Evolutionary conservation across 2,329 filamentous ascomycete species (phyloP).

Genomic region (Trichoderma sp.): DNA sequence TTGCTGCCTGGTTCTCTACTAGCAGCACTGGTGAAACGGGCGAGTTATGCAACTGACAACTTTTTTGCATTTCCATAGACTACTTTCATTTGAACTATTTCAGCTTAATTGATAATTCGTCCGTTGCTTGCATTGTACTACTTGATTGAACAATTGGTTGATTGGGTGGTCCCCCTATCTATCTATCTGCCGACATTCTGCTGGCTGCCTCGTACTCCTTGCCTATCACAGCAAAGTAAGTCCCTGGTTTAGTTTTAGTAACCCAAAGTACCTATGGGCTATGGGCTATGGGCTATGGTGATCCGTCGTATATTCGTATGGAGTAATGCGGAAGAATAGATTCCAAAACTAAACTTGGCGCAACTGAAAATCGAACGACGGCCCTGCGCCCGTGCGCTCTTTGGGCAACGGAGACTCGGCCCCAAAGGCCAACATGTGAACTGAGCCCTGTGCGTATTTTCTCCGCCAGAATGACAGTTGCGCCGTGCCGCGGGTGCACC

Average conservation of each 20-base stretch:
- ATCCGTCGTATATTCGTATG: neutral
- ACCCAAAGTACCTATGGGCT: no score
- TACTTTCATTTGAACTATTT: neutral
- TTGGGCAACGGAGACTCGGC: neutral
- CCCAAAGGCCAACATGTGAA: neutral
- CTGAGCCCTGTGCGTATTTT: neutral
- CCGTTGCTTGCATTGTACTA: neutral
- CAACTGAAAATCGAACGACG: neutral
- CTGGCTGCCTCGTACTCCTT: neutral
- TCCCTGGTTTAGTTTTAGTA: neutral
- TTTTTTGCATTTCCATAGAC: neutral
- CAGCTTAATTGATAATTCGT: neutral
- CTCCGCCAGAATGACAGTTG: neutral
- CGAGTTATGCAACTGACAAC: conserved; percentile 2
- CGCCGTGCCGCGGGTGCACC: neutral
- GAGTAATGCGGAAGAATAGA: neutral
- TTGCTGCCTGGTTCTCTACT: neutral
- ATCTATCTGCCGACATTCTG: neutral
- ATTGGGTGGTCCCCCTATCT: neutral
- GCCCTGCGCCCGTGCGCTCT: neutral
- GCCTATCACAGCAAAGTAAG: neutral
- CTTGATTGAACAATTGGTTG: neutral
- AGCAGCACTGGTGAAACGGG: neutral
- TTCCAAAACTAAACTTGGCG: neutral
- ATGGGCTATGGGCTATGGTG: no score